Evolutionary conservation across 371 early-diverging fungal genomes (phyloP).

Genomic region (Mucor mucedo): DNA sequence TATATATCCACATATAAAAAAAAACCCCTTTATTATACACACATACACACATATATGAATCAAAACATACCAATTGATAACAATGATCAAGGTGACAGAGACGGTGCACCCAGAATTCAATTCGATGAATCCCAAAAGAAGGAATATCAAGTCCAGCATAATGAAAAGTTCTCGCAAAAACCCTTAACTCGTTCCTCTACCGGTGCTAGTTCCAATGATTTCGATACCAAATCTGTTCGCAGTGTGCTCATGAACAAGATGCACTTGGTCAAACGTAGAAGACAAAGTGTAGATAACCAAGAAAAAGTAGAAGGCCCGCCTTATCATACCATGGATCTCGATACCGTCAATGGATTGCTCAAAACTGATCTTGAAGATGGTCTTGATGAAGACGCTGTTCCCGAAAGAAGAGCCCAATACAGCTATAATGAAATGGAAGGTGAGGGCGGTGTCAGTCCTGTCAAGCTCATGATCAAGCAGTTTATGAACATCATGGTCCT

Average conservation of each 20-base stretch:
- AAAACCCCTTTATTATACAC: too few relatives aligned
- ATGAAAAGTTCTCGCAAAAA: conserved; percentile 39
- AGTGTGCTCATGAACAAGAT: conserved; percentile 44
- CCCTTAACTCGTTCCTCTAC: conserved; percentile 41
- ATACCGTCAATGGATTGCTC: conserved; percentile 61
- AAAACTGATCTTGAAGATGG: conserved; percentile 66
- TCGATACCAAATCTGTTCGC: conserved; percentile 47
- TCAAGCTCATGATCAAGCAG: conserved; percentile 75
- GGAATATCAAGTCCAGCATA: conserved; percentile 25
- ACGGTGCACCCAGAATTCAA: conserved; percentile 13
- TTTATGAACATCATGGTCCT: conserved; percentile 84
- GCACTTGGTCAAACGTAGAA: conserved; percentile 40
- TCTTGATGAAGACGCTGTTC: conserved; percentile 57
- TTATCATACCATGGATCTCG: conserved; percentile 61
- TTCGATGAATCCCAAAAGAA: conserved; percentile 33
- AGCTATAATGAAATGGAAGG: conserved; percentile 77
- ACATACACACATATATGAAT: conserved; percentile 6
- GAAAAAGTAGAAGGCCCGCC: conserved; percentile 51
- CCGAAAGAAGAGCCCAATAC: conserved; percentile 55
- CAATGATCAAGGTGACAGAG: background rate
- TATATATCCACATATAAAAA: background rate
- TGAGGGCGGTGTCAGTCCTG: conserved; percentile 66
- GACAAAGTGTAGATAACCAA: conserved; percentile 21
- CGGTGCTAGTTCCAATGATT: conserved; percentile 26
- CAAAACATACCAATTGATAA: conserved; percentile 3